Conservation (phyloP, 164 flowering plant species). For the Berberis thunbergii region DNA sequence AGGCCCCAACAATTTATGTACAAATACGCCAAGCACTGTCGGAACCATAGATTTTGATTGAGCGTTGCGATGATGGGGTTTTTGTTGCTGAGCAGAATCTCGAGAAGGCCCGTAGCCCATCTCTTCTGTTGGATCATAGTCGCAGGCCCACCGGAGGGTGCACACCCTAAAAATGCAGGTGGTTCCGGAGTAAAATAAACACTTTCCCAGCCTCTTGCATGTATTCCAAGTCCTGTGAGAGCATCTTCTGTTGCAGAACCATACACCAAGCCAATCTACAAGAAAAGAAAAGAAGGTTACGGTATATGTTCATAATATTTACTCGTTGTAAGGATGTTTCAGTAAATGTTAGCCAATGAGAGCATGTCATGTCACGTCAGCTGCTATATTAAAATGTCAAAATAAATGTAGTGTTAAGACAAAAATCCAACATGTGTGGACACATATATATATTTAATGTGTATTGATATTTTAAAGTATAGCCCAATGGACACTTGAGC, state of each 20-base stretch:
- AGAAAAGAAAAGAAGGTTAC: too few relatives aligned
- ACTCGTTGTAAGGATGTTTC: too few relatives aligned
- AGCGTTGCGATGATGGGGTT: slow-evolving; percentile 26
- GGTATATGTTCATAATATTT: too few relatives aligned
- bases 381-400: too few relatives aligned
- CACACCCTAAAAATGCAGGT: slow-evolving; percentile 44
- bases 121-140: slow-evolving; percentile 37
- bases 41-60: slow-evolving; percentile 23
- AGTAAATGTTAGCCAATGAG: too few relatives aligned
- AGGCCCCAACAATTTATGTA: slow-evolving; percentile 18
- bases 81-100: slow-evolving; percentile 25
- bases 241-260: slow-evolving; percentile 49
- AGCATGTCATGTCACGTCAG: too few relatives aligned
- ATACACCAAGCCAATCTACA: slow-evolving; percentile 53
- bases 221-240: slow-evolving; percentile 46
- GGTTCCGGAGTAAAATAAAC: slow-evolving; percentile 21
- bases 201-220: slow-evolving; percentile 40
- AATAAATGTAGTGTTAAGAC: too few relatives aligned
- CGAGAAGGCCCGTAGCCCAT: slow-evolving; percentile 51
- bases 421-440: too few relatives aligned
- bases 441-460: too few relatives aligned
- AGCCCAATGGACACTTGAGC: too few relatives aligned
- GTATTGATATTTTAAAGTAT: too few relatives aligned
- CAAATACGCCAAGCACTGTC: slow-evolving; percentile 31
- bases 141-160: slow-evolving; percentile 29